These are phyloP conservation scores for Paramecium bursaria DNA, from an alignment of 73 alveolate species.

Conservation along the genomic window DNA sequence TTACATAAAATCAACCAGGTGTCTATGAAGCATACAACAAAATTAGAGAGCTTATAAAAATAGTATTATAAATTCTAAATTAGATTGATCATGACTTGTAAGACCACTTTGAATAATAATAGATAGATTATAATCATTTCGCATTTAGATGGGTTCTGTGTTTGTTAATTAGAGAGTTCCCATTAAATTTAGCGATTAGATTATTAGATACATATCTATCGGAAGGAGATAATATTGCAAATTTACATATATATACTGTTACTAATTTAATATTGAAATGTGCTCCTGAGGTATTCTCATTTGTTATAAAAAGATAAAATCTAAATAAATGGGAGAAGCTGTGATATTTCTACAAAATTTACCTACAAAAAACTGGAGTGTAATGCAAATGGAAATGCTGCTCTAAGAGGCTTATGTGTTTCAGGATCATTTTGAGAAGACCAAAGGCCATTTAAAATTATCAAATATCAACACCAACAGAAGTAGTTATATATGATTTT, in stretches of 20 bases:
- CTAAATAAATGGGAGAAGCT: conserved; percentile 45
- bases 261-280: conserved; percentile 44
- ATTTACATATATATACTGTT: conserved; percentile 47
- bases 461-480: conserved; percentile 29
- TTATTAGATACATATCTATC: conserved; percentile 67
- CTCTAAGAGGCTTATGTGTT: conserved; percentile 49
- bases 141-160: conserved; percentile 67
- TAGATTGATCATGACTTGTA: conserved; percentile 49
- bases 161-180: conserved; percentile 59
- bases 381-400: conserved; percentile 22
- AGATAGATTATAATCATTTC: conserved; percentile 46
- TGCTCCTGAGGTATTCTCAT: conserved; percentile 30
- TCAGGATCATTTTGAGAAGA: conserved; percentile 45
- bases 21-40: conserved; percentile 56
- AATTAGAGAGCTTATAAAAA: conserved; percentile 55
- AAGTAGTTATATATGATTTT: conserved; percentile 60
- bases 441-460: conserved; percentile 59
- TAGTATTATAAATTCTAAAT: conserved; percentile 1
- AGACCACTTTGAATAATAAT: conserved; percentile 29
- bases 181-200: conserved; percentile 55
- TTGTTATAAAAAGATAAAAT: conserved; percentile 2
- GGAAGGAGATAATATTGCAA: conserved; percentile 62
- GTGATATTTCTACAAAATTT: conserved; percentile 47
- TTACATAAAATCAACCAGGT: conserved; percentile 66
- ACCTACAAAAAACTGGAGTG: conserved; percentile 58